phyloP scores from a whole-genome alignment of 208 protist species.

The Wallacemonas sp. region DNA sequence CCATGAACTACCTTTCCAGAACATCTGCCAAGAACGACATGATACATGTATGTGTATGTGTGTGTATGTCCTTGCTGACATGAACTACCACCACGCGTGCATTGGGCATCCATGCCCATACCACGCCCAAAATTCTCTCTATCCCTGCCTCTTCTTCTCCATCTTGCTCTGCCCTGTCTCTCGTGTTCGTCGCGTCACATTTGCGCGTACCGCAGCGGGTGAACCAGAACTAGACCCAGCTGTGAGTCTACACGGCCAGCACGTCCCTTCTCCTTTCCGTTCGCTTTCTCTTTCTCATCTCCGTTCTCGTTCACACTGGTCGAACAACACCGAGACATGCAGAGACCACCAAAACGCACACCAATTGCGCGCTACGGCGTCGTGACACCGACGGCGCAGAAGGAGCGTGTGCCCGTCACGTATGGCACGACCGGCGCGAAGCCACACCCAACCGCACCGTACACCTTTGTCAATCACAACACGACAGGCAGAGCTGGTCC shows the following conservation, averaged over 20 bases:
- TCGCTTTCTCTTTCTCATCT: background rate
- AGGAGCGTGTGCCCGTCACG: constrained; percentile 16
- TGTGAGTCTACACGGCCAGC: background rate
- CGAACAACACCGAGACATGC: background rate
- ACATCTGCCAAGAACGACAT: too few species aligned
- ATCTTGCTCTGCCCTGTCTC: too few species aligned
- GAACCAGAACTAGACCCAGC: too few species aligned
- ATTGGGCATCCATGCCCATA: too few species aligned
- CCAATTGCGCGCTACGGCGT: background rate
- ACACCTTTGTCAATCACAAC: constrained; percentile 32
- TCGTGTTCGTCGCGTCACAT: too few species aligned
- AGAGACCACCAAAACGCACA: constrained; percentile 6
- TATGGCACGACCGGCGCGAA: constrained; percentile 1
- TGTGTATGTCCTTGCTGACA: too few species aligned
- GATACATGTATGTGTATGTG: too few species aligned
- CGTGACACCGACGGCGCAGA: background rate
- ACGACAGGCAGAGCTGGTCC: background rate
- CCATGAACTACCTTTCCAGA: too few species aligned
- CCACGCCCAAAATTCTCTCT: too few species aligned
- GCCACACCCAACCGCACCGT: constrained; percentile 2
- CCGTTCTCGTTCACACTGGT: background rate
- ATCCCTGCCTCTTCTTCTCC: too few species aligned
- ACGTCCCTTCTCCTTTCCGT: background rate
- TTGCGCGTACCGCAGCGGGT: too few species aligned
- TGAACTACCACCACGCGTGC: too few species aligned